Percentiles rank a stretch among this genome's conserved stretches.
Evolutionary conservation across 2,329 filamentous ascomycete species (phyloP).

Genomic region (Fusarium falciforme): DNA sequence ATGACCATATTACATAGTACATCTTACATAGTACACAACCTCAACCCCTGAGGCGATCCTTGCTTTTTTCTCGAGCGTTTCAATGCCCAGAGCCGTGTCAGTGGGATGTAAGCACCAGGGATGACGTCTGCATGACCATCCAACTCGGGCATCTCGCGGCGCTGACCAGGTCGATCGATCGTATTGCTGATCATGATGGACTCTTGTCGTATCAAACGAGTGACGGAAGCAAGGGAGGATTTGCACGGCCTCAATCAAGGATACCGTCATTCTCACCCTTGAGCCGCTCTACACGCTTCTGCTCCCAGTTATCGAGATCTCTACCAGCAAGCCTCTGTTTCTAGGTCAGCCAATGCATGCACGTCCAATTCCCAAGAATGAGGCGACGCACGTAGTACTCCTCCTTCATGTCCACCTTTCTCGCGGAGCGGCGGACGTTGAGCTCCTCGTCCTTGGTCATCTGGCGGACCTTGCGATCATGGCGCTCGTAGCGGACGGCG

Average conservation of each 20-base stretch:
- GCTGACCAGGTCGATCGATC: neutral
- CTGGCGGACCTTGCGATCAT: conserved; percentile 90
- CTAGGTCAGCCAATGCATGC: conserved; percentile 21
- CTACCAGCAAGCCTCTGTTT: conserved; percentile 70
- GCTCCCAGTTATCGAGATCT: conserved; percentile 96
- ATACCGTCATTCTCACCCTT: conserved; percentile 91
- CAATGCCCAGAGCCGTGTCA: neutral
- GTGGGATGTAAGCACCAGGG: neutral
- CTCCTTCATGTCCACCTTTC: conserved; percentile 83
- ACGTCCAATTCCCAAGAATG: neutral
- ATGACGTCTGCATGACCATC: conserved; percentile 18
- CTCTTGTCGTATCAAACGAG: conserved; percentile 6
- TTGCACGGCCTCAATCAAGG: conserved; percentile 51
- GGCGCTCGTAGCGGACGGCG: conserved; percentile 90
- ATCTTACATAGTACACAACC: conserved; percentile 13
- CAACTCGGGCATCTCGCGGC: conserved; percentile 10
- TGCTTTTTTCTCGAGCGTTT: conserved; percentile 17
- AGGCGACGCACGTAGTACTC: conserved; percentile 81
- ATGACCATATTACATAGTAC: conserved; percentile 26
- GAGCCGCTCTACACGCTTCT: conserved; percentile 90
- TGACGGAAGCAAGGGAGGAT: conserved; percentile 21
- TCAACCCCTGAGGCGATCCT: conserved; percentile 17
- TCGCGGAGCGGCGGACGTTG: conserved; percentile 76
- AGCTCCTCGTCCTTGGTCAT: conserved; percentile 88
- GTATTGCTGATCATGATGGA: conserved; percentile 10